Base-by-base conservation (phyloP, 2,329 filamentous ascomycete genomes). In the Ophiostoma angusticollis region DNA sequence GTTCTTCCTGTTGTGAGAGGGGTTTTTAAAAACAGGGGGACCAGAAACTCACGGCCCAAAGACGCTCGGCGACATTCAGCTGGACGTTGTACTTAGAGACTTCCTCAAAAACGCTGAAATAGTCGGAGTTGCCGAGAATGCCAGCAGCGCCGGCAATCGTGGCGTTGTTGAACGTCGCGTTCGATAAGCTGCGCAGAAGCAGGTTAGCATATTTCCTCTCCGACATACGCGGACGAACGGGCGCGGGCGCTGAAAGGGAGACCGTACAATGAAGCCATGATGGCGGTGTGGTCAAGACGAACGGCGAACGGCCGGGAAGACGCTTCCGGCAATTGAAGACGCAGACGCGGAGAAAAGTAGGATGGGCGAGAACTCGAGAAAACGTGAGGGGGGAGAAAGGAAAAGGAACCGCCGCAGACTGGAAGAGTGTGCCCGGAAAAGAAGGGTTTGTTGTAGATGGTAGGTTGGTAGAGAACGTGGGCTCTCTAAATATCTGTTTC, bases 31-130 rank as follows among this genome's bases (percentile, higher is more conserved):
- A 35, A 30, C 25, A 47, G 40, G 40, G 44, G 45, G 43, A n/a
- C n/a, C n/a, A n/a, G n/a, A 21, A 31, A 40, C 74, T 56, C 67
- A 78, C 75, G 35, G 84, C 81, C 91, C 91, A 98, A 49, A 94
- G 69, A 56, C 80, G 79, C 70, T 98, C 91, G 54, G 78, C 66
- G 47, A 84, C 70, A 62, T 85, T 95, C 55, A 98, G 77, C 50
- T 86, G 75, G 42, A 93, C 73, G 72, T 94, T 91, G 70, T 75
- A 71, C 56, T 77, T 76, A 54, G 71, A 65, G 17, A 80, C 67
- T 56, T 78, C 72, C 47, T 78, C 71, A 53, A 75, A 68, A 46
- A 79, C 71, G 49, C 60, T 63, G 29, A 72, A 60, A 55, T 74
- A 75, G 49, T 65, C 63, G 44, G 63, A 58, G 31, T 65, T 62